Evolutionary conservation across 768 basidiomycete genomes (phyloP).

Genomic region (Nidularia sp.): DNA sequence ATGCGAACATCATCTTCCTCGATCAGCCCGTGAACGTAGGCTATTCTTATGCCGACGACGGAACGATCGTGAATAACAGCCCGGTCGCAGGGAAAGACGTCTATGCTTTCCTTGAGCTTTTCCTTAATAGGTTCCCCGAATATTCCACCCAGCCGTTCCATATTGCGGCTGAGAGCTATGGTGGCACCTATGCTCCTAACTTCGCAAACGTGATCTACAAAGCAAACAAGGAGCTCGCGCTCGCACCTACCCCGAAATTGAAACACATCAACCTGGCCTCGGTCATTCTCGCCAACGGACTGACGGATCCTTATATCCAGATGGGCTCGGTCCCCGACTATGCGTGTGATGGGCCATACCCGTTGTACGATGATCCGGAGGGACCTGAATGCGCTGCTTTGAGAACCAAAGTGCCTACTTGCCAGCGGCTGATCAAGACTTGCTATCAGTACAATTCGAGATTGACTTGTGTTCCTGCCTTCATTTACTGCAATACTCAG

Average conservation of each 20-base stretch:
- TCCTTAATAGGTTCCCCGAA: constrained; percentile 71
- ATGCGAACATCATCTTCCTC: constrained; percentile 76
- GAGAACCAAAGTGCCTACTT: constrained; percentile 63
- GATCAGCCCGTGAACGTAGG: constrained; percentile 88
- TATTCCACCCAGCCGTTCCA: constrained; percentile 73
- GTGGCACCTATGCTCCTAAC: constrained; percentile 79
- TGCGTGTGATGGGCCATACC: constrained; percentile 78
- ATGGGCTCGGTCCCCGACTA: constrained; percentile 80
- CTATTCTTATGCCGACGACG: constrained; percentile 79
- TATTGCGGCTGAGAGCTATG: constrained; percentile 77
- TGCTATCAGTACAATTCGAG: constrained; percentile 65
- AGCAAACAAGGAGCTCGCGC: constrained; percentile 60
- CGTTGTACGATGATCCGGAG: constrained; percentile 68
- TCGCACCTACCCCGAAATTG: constrained; percentile 41
- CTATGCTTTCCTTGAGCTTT: constrained; percentile 78
- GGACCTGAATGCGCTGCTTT: constrained; percentile 65
- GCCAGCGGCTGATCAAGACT: constrained; percentile 65
- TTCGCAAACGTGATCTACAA: constrained; percentile 81
- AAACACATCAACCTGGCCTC: constrained; percentile 78
- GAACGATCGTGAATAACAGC: constrained; percentile 70
- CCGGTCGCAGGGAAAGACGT: constrained; percentile 90
- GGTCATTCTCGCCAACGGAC: constrained; percentile 83
- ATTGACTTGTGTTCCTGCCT: constrained; percentile 70
- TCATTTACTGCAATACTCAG: constrained; percentile 76
- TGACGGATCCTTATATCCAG: constrained; percentile 81